Base-by-base conservation (phyloP, 345 rosid genomes). In the Clarkia xantiana region DNA sequence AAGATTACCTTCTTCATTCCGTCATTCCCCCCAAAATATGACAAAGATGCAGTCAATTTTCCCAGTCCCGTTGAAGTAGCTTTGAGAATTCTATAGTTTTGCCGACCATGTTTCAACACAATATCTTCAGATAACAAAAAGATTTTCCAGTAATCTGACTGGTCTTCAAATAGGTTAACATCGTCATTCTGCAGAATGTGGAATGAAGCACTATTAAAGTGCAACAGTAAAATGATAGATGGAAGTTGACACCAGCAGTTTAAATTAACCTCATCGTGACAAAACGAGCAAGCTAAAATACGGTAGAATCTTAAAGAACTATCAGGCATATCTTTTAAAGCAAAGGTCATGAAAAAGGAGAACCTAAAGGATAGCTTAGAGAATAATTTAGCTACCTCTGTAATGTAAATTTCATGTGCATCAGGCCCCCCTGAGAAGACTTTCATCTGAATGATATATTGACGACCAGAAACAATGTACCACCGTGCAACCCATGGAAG, bases 381-480 rank as follows among this genome's bases (percentile, higher is more conserved):
- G 39, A 63, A 64, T 40, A 23, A 51, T 51, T 49, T 45, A 47
- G 20, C 22, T 71, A 89, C 97, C 97, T 89, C 78, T 23, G 95
- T 89, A 61, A 85, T 68, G 59, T 75, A 80, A 53, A 89, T 81
- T 70, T 89, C 95, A 47, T 72, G 76, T 10, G 75, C 62, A 66
- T 66, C 79, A 58, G 79, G 80, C 53, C 78, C 90, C 9, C 56
- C 68, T 10, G 84, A 69, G 72, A 82, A 75, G 65, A 85, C 80
- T 71, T 82, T 89, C 58, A 73, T 67, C 62, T 79, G 76, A 66
- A 82, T 53, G 49, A 79, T 75, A 70, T 89, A 89, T 20, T 67
- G 76, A 55, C 49, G 75, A 50, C 89, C 94, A 57, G 79, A 72
- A 29, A 89, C 79, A 63, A 82, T 65, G 70, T 80, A 80, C 97